Conservation (phyloP, 2,329 filamentous ascomycete species). For the Lasiodiplodia hormozganensis region DNA sequence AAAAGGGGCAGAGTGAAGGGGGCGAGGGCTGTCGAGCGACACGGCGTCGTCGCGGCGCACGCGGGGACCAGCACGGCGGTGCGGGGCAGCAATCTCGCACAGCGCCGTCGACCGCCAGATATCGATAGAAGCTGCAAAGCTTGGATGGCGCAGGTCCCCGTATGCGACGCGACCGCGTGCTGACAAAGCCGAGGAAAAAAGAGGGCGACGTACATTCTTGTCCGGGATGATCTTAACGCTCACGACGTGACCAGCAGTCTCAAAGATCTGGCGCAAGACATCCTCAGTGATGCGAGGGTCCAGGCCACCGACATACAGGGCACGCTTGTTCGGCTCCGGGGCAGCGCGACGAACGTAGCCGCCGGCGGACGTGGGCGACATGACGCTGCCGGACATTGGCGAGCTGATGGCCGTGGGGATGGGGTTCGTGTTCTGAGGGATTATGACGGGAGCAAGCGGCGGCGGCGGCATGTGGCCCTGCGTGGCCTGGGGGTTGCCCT, state of each 20-base stretch:
- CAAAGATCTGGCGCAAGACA: slow-evolving; percentile 95
- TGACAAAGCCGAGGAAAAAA: slow-evolving; percentile 25
- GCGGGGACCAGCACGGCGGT: slow-evolving; percentile 1
- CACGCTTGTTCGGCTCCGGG: slow-evolving; percentile 97
- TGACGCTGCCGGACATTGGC: slow-evolving; percentile 77
- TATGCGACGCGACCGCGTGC: slow-evolving; percentile 26
- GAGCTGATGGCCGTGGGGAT: slow-evolving; percentile 93
- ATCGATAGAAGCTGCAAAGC: slow-evolving; percentile 23
- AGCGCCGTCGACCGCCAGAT: slow-evolving; percentile 2
- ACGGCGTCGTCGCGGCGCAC: slow-evolving; percentile 1
- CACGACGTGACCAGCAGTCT: slow-evolving; percentile 97
- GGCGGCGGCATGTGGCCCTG: slow-evolving; percentile 86
- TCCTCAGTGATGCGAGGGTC: slow-evolving; percentile 96
- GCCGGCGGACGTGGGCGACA: slow-evolving; percentile 84
- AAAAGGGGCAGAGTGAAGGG: background rate
- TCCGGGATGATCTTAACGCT: slow-evolving; percentile 99
- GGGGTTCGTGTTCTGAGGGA: slow-evolving; percentile 94
- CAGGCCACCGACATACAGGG: slow-evolving; percentile 92
- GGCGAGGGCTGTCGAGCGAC: background rate
- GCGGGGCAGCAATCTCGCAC: slow-evolving; percentile 7
- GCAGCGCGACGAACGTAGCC: slow-evolving; percentile 87
- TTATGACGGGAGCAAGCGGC: slow-evolving; percentile 81
- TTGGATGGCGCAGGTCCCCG: slow-evolving; percentile 26
- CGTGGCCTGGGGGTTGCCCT: slow-evolving; percentile 71
- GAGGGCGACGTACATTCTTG: slow-evolving; percentile 80